Percentiles rank a stretch among this genome's conserved stretches.
These are phyloP conservation scores for Micromonas commoda DNA, from an alignment of 139 green algal genomes.

Conservation along the genomic window DNA sequence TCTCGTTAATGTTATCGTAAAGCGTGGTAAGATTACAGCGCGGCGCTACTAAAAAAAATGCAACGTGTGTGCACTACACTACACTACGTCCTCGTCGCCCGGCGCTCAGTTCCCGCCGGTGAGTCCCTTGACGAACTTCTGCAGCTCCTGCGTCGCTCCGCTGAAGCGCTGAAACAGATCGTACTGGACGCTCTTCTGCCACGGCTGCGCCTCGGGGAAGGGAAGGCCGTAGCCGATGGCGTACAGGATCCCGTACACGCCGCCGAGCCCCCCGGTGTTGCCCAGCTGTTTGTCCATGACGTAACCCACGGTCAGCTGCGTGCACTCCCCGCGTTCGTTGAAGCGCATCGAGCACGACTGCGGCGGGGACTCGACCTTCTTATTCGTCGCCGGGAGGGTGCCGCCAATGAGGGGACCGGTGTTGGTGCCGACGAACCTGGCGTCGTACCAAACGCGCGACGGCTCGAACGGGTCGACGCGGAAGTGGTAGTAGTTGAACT, in stretches of 20 bases:
- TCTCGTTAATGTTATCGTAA: no score
- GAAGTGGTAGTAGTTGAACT: constrained; percentile 47
- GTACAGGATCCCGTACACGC: constrained; percentile 59
- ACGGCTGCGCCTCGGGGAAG: constrained; percentile 48
- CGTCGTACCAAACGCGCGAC: constrained; percentile 63
- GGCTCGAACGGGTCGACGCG: constrained; percentile 57
- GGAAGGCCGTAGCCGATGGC: constrained; percentile 48
- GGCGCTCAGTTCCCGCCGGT: background rate
- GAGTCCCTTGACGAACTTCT: constrained; percentile 7
- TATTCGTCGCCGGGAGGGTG: background rate
- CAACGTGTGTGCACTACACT: no score
- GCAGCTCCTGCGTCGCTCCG: background rate
- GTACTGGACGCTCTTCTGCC: constrained; percentile 34
- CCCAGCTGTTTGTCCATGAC: constrained; percentile 52
- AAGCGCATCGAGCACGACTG: constrained; percentile 40
- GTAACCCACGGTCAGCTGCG: constrained; percentile 54
- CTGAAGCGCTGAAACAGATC: constrained; percentile 28
- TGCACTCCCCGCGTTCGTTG: constrained; percentile 53
- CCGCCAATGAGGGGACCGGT: background rate
- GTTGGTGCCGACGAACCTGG: constrained; percentile 12
- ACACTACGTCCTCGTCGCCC: no score
- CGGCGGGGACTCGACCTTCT: constrained; percentile 33
- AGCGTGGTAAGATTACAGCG: no score
- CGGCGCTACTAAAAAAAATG: no score
- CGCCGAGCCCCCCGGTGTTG: constrained; percentile 60